phyloP scores from a whole-genome alignment of 129 eudicot genomes.

The Ambrosia trifida region DNA sequence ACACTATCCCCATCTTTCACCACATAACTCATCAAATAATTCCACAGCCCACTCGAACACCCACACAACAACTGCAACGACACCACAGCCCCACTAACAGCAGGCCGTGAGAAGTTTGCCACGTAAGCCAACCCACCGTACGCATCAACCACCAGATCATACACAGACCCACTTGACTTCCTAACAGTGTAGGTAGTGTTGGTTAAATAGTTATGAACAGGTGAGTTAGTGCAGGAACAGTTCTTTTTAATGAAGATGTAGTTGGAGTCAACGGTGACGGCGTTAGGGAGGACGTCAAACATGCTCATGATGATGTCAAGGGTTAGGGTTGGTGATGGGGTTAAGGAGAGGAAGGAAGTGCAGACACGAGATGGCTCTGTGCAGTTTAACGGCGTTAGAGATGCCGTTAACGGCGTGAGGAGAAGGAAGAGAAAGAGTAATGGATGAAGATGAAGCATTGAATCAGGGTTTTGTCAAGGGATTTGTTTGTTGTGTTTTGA shows the following conservation, averaged over 20 bases:
- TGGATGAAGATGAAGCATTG: slow-evolving; percentile 10
- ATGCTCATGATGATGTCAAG: slow-evolving; percentile 72
- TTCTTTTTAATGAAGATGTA: slow-evolving; percentile 68
- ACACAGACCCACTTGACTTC: slow-evolving; percentile 55
- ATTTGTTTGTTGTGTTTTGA: too few species aligned
- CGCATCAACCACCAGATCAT: slow-evolving; percentile 62
- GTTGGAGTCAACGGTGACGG: slow-evolving; percentile 59
- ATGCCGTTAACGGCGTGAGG: slow-evolving; percentile 24
- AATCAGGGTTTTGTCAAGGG: background rate
- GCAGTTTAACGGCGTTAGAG: slow-evolving; percentile 69
- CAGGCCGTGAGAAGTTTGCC: slow-evolving; percentile 53
- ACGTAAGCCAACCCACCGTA: slow-evolving; percentile 73
- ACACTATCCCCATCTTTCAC: slow-evolving; percentile 83
- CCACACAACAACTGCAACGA: slow-evolving; percentile 77
- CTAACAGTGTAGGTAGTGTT: slow-evolving; percentile 80
- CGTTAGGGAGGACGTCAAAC: slow-evolving; percentile 79
- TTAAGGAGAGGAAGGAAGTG: slow-evolving; percentile 79
- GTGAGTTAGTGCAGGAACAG: slow-evolving; percentile 63
- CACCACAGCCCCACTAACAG: slow-evolving; percentile 78
- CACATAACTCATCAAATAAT: slow-evolving; percentile 93
- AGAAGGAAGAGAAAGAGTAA: slow-evolving; percentile 7
- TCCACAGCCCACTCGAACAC: slow-evolving; percentile 94
- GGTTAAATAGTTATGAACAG: slow-evolving; percentile 48
- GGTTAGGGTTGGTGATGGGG: slow-evolving; percentile 56
- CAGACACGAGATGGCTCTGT: slow-evolving; percentile 72